These are phyloP conservation scores for Boletus vinaceobasis DNA, from an alignment of 768 basidiomycete genomes.

Conservation along the genomic window DNA sequence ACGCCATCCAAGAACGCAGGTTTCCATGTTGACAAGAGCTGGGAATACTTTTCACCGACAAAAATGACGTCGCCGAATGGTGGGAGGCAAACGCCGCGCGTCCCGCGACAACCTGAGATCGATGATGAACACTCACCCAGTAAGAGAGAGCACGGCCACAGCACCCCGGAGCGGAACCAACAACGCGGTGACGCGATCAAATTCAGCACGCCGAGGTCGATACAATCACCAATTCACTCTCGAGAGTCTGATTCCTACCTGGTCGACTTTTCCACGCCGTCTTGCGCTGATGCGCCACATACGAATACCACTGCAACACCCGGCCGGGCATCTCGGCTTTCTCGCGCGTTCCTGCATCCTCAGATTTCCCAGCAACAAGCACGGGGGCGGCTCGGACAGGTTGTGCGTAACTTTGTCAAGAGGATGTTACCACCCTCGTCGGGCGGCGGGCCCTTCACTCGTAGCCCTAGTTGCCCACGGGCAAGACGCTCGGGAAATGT, in stretches of 20 bases:
- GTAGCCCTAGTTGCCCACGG: neutral
- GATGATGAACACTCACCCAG: neutral
- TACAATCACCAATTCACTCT: constrained; percentile 1
- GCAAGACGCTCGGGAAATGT: neutral
- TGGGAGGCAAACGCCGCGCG: neutral
- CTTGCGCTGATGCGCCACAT: neutral
- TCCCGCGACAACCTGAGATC: neutral
- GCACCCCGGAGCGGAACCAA: neutral
- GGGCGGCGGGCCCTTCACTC: neutral
- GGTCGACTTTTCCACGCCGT: constrained; percentile 15
- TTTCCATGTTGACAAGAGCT: neutral
- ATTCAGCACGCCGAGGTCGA: neutral
- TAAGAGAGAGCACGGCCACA: neutral
- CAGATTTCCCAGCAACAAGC: neutral
- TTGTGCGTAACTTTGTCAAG: constrained; percentile 23
- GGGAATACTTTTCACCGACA: neutral
- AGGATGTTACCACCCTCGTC: constrained; percentile 17
- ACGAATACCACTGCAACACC: neutral
- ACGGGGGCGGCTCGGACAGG: constrained; percentile 18
- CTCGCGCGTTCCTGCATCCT: neutral
- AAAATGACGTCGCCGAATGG: neutral
- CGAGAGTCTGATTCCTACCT: constrained; percentile 5
- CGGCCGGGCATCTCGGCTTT: neutral
- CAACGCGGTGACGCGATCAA: neutral
- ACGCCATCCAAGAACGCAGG: neutral